Evolutionary conservation across 805 yeast species (phyloP), one percentile per base, ranked within the genome.

Genomic region (Debaryomyces hansenii): DNA sequence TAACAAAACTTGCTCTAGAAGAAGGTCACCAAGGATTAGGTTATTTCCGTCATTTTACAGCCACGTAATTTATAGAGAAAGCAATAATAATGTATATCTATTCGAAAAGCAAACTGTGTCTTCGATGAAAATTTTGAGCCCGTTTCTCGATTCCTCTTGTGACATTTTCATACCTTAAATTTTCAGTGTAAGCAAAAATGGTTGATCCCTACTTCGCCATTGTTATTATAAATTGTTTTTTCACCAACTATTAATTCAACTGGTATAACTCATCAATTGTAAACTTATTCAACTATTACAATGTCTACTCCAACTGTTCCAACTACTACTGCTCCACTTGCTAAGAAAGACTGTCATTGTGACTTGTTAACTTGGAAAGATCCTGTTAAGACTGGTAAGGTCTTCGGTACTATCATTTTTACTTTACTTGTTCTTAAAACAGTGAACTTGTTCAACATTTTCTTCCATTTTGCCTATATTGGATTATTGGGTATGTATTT

Each of bases 361-460:
- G 54, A 57, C 35, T 71, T 87, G 54, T 72, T 88, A 50, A 81
- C 89, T 52, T 87, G 95, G 96, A 71, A 78, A 53, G 74, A 85
- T 62, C 94, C 97, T 37, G 72, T 78, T 53, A 77, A 77, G 62
- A 84, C 96, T 42, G 97, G 86, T 51, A 83, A 84, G 60, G 82
- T 85, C 38, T 80, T 90, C 56, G 94, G 86, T 37, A 74, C 82
- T 31, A 73, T 85, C 50, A 61, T 88, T 39, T 64, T 74, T 24
- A 66, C 75, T 21, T 70, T 87, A 60, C 53, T 85, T 44, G 64
- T 84, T 31, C 60, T 85, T 57, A 87, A 85, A 65, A 78, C 72
- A 41, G 78, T 86, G 58, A 84, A 86, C 63, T 61, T 87, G 55
- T 57, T 84, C 57, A 79, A 82, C 52, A 68, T 84, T 44, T 68